Evolutionary conservation across 108 stramenopile species (phyloP), one percentile per base, ranked within the genome.

Genomic region (Nitzschia inconspicua): DNA sequence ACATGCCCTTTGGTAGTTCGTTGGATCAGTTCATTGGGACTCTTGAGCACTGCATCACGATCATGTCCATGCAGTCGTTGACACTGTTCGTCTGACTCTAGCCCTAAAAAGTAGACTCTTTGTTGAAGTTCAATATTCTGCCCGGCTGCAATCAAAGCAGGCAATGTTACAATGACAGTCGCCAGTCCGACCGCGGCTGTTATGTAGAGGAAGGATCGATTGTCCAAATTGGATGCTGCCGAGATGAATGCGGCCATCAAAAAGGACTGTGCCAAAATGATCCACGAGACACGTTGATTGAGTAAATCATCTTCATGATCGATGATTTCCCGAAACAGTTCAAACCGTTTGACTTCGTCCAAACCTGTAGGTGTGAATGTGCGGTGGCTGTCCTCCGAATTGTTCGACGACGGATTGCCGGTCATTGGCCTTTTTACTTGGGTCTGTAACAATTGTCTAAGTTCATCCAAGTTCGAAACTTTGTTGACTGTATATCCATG

Each of bases 261-360:
- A 54, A 77, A 77, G 20, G 75, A 76, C 64, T 76, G 75, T 0
- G 75, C 75, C 19, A 76, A 26, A 14, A 76, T 72, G 28, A 76
- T 76, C 75, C 75, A 76, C 1, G 70, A 72, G n/a, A 76, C 70
- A 28, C 75, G 65, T 34, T 76, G 75, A 52, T 76, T 76, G 9
- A 76, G 41, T 11, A 76, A 49, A 51, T 76, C 75, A 36, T 76
- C 75, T 60, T 76, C 75, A 43, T 72, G 76, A 57, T 72, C 66
- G 30, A 77, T 72, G 2, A 77, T 71, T 4, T 65, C 53, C 11
- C 60, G 66, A 36, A 72, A 77, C 19, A 77, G 41, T 56, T 77
- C 76, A 39, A 77, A 77, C n/a, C 76, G 57, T 24, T 46, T 46
- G 44, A 46, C 44, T n/a, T n/a, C n/a, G n/a, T n/a, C n/a, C n/a